phyloP scores from a whole-genome alignment of 2,329 filamentous ascomycete species.

The Fonsecaea erecta region DNA sequence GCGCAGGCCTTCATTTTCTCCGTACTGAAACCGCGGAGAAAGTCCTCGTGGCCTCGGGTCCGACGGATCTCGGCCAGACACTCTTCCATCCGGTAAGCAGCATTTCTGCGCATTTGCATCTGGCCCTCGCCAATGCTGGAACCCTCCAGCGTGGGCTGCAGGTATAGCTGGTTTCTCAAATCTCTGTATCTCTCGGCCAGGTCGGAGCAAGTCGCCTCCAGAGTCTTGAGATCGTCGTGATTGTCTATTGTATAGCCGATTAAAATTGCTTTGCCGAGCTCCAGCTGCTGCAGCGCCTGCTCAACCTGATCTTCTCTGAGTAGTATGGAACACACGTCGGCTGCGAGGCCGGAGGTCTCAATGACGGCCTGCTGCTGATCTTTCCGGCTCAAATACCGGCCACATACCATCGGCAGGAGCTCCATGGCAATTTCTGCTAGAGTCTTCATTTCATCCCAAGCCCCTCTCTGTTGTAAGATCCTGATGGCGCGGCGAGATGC shows the following conservation, averaged over 20 bases:
- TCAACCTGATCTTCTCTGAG: background rate
- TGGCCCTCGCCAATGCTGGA: too few species aligned
- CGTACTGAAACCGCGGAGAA: background rate
- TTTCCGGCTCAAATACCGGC: background rate
- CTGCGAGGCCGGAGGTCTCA: background rate
- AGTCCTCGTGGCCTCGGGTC: background rate
- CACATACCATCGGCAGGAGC: background rate
- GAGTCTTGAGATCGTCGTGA: too few species aligned
- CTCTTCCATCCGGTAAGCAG: background rate
- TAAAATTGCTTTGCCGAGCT: background rate
- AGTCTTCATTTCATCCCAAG: background rate
- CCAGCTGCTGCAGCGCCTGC: background rate
- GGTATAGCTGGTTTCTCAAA: too few species aligned
- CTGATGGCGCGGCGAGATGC: background rate
- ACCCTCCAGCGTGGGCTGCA: too few species aligned
- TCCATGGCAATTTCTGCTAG: background rate
- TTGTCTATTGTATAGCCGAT: too few species aligned
- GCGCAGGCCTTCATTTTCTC: background rate
- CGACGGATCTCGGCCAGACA: background rate
- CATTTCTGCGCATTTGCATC: too few species aligned
- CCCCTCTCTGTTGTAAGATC: background rate
- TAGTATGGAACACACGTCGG: background rate
- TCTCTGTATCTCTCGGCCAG: too few species aligned
- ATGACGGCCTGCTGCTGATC: background rate
- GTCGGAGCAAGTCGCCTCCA: too few species aligned